phyloP scores from a whole-genome alignment of 139 green algal genomes.

The Chlamydomonas applanata region DNA sequence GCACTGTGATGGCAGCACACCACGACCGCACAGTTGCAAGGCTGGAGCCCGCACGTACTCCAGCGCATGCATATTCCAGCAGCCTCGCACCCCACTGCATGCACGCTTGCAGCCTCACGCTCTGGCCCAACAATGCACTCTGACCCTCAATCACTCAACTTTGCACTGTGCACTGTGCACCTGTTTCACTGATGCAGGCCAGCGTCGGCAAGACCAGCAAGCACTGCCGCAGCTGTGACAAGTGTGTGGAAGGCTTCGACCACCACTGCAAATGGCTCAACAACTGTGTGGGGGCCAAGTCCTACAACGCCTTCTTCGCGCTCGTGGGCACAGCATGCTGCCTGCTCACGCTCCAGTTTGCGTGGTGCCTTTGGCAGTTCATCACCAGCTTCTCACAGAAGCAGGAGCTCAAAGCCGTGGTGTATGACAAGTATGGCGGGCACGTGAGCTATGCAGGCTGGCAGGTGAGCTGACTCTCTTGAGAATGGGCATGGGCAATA shows the following conservation, averaged over 20 bases:
- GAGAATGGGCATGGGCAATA: too few relatives aligned
- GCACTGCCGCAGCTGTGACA: slow-evolving; percentile 74
- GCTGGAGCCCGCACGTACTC: background rate
- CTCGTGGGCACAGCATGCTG: slow-evolving; percentile 41
- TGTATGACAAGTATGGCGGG: slow-evolving; percentile 26
- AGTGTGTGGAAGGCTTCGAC: slow-evolving; percentile 74
- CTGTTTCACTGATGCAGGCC: slow-evolving; percentile 31
- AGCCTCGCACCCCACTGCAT: background rate
- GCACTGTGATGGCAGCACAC: too few relatives aligned
- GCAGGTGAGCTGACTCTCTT: slow-evolving; percentile 10
- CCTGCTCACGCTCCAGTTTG: slow-evolving; percentile 42
- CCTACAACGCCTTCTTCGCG: slow-evolving; percentile 71
- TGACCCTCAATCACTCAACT: too few relatives aligned
- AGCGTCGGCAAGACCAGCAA: slow-evolving; percentile 54
- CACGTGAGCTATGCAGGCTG: slow-evolving; percentile 34
- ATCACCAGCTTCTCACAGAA: slow-evolving; percentile 34
- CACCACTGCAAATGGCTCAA: slow-evolving; percentile 83
- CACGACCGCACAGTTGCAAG: too few relatives aligned
- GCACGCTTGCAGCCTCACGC: background rate
- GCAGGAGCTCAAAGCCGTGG: slow-evolving; percentile 2
- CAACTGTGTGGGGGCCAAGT: slow-evolving; percentile 72
- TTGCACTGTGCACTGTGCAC: too few relatives aligned
- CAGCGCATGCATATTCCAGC: slow-evolving; percentile 4
- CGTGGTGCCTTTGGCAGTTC: slow-evolving; percentile 42
- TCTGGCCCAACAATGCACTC: background rate